These are phyloP conservation scores for Ceratorhiza oryzae-sativae DNA, from an alignment of 1,284 basidiomycete species.

Conservation along the genomic window DNA sequence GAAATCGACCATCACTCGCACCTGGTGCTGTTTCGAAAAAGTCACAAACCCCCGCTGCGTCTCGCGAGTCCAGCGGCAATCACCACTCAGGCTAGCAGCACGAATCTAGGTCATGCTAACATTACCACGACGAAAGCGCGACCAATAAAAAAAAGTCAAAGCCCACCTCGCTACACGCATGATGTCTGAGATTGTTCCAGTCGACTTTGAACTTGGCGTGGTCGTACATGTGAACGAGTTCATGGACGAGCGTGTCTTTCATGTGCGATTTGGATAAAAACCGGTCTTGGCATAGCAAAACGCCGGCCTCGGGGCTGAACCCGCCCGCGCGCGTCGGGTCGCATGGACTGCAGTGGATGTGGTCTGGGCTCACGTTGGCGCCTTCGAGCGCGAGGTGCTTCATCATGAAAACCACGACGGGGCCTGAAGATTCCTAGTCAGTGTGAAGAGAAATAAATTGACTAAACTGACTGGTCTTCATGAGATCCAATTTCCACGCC, in stretches of 20 bases:
- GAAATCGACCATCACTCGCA: slow-evolving; percentile 49
- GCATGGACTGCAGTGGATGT: slow-evolving; percentile 86
- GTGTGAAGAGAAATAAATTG: background rate
- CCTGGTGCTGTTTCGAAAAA: slow-evolving; percentile 95
- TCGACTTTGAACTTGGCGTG: slow-evolving; percentile 93
- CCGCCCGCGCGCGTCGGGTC: slow-evolving; percentile 79
- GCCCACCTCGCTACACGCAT: slow-evolving; percentile 92
- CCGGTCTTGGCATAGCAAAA: slow-evolving; percentile 83
- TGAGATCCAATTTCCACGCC: slow-evolving; percentile 55
- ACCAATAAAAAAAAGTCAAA: too few species aligned
- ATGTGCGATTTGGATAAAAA: slow-evolving; percentile 85
- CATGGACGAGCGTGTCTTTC: slow-evolving; percentile 93
- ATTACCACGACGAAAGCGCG: too few species aligned
- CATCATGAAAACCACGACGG: slow-evolving; percentile 85
- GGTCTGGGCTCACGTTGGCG: slow-evolving; percentile 67
- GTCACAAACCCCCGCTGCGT: slow-evolving; percentile 72
- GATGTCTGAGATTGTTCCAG: slow-evolving; percentile 89
- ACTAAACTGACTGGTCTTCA: slow-evolving; percentile 52
- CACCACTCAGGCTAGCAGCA: slow-evolving; percentile 91
- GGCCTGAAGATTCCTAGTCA: slow-evolving; percentile 60
- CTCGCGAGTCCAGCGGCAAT: slow-evolving; percentile 87
- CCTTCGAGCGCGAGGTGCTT: slow-evolving; percentile 77
- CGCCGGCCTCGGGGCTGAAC: slow-evolving; percentile 77
- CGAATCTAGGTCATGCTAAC: too few species aligned
- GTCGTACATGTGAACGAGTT: slow-evolving; percentile 96